These are phyloP conservation scores for Elongisporangium senticosum DNA, from an alignment of 352 stramenopile species.

Conservation along the genomic window DNA sequence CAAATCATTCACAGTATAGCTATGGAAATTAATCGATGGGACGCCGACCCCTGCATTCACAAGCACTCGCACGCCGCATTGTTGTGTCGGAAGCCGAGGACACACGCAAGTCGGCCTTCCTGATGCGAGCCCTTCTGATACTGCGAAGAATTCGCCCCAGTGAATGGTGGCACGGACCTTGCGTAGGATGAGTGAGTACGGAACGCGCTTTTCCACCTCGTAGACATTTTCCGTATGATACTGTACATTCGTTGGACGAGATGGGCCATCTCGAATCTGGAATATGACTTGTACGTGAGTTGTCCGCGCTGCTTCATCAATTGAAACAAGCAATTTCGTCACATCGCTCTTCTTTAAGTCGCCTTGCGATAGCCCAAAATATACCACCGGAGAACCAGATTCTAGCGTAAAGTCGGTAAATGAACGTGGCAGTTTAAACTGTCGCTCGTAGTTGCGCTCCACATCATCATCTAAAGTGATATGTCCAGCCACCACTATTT, in stretches of 20 bases:
- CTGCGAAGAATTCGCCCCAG: constrained; percentile 61
- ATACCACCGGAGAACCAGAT: constrained; percentile 24
- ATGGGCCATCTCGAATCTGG: constrained; percentile 27
- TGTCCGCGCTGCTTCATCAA: constrained; percentile 2
- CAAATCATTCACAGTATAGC: constrained; percentile 56
- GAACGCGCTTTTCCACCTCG: constrained; percentile 21
- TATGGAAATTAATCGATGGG: constrained; percentile 39
- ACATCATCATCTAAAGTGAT: constrained; percentile 14
- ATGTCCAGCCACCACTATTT: constrained; percentile 34
- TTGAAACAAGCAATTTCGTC: not conserved
- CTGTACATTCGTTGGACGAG: not conserved
- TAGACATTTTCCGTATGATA: constrained; percentile 18
- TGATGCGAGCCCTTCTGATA: constrained; percentile 64
- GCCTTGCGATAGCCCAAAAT: constrained; percentile 15
- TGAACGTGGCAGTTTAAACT: constrained; percentile 22
- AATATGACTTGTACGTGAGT: constrained; percentile 40
- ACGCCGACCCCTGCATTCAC: constrained; percentile 58
- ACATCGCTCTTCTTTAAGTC: not conserved
- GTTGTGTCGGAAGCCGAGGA: constrained; percentile 85
- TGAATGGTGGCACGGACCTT: constrained; percentile 73
- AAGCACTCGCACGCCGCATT: constrained; percentile 75
- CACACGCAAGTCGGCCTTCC: constrained; percentile 82
- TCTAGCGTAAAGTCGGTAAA: constrained; percentile 26
- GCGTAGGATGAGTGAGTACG: constrained; percentile 77
- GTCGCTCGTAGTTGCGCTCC: constrained; percentile 21